These are phyloP conservation scores for Iris macrosiphon DNA, from an alignment of 106 monocot genomes.

Conservation along the genomic window DNA sequence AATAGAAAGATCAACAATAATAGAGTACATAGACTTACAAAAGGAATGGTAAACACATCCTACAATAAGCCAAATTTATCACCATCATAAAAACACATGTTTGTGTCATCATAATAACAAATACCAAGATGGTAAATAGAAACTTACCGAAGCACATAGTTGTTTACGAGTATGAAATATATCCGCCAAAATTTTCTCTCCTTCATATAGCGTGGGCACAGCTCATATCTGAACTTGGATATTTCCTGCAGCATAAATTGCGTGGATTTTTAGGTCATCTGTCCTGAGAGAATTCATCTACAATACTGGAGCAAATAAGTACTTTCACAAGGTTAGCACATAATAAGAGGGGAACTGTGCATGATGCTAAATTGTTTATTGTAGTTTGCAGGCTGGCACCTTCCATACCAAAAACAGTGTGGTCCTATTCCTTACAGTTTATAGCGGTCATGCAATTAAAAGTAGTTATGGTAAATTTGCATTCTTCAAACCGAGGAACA, in stretches of 20 bases:
- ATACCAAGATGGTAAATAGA: background rate
- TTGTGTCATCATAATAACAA: background rate
- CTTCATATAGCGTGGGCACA: slow-evolving; percentile 92
- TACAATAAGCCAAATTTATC: background rate
- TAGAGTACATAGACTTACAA: too few species aligned
- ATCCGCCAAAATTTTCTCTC: slow-evolving; percentile 93
- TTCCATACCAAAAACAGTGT: too few species aligned
- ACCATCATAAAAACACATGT: background rate
- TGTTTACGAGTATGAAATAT: slow-evolving; percentile 86
- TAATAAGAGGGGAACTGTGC: too few species aligned
- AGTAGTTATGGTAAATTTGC: too few species aligned
- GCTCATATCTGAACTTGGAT: slow-evolving; percentile 89
- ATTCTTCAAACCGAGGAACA: too few species aligned
- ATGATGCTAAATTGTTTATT: too few species aligned
- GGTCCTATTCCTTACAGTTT: too few species aligned
- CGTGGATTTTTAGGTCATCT: background rate
- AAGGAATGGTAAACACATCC: too few species aligned
- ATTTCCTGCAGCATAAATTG: slow-evolving; percentile 61
- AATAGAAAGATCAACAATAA: too few species aligned
- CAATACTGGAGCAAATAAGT: too few species aligned
- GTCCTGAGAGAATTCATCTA: background rate
- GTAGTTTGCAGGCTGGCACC: too few species aligned
- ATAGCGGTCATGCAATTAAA: too few species aligned
- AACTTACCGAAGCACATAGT: slow-evolving; percentile 65
- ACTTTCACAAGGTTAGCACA: background rate